phyloP scores from a whole-genome alignment of 257 asterid species.

The Voacanga thouarsii region DNA sequence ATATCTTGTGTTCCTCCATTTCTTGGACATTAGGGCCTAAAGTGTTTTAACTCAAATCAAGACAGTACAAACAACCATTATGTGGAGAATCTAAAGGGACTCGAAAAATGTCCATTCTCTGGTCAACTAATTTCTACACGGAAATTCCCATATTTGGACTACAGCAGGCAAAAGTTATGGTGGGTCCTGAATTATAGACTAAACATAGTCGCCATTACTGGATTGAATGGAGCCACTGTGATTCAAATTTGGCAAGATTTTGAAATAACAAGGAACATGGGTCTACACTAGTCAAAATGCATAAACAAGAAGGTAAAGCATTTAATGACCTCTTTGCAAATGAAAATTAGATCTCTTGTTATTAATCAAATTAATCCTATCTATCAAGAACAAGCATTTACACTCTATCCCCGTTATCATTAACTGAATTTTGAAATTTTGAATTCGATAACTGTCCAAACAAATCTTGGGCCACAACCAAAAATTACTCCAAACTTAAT shows the following conservation, averaged over 20 bases:
- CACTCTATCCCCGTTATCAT: background rate
- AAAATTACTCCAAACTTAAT: background rate
- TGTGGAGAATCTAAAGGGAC: background rate
- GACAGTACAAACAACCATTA: background rate
- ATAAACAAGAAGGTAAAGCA: background rate
- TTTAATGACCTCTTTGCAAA: background rate
- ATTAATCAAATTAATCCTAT: background rate
- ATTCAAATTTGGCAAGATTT: background rate
- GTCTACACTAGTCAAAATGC: background rate
- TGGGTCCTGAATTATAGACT: background rate
- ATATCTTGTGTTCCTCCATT: background rate
- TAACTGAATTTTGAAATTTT: slow-evolving; percentile 2
- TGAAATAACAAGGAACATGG: background rate
- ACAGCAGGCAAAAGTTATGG: background rate
- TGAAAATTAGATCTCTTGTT: background rate
- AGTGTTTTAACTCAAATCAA: background rate
- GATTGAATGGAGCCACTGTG: slow-evolving; percentile 1
- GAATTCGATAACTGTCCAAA: background rate
- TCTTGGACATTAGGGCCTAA: background rate
- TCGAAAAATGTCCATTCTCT: background rate
- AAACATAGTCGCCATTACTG: background rate
- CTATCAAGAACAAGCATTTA: background rate
- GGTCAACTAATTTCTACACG: background rate
- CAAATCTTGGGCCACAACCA: background rate
- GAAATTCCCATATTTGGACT: background rate